Conservation (phyloP, 2,329 filamentous ascomycete species). For the Aureobasidium melanogenum region DNA sequence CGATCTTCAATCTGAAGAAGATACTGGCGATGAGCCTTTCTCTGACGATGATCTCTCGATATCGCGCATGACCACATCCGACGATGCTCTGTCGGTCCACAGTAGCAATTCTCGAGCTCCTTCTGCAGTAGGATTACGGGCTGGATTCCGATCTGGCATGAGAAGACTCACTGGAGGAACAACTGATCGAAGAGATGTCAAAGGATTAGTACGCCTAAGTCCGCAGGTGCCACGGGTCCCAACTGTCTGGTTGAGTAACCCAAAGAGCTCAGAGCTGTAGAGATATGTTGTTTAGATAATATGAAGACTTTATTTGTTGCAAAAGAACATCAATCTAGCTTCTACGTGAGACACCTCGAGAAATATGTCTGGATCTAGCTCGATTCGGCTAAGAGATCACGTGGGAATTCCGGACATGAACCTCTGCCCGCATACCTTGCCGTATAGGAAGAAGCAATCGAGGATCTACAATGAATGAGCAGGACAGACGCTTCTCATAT, state of each 20-base stretch:
- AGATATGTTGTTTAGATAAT: not conserved
- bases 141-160: constrained; percentile 38
- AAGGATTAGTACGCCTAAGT: constrained; percentile 31
- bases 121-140: constrained; percentile 26
- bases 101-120: not conserved
- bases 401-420: too few relatives aligned
- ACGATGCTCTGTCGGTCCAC: constrained; percentile 15
- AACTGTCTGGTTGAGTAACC: constrained; percentile 32
- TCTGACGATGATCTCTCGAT: constrained; percentile 65
- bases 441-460: too few relatives aligned
- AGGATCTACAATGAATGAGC: too few relatives aligned
- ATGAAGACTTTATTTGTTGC: not conserved
- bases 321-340: not conserved
- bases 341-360: not conserved
- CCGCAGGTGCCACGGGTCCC: constrained; percentile 42
- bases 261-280: constrained; percentile 23
- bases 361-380: not conserved
- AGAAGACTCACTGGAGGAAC: constrained; percentile 50
- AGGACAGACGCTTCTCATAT: too few relatives aligned
- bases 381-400: not conserved
- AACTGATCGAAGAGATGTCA: constrained; percentile 22
- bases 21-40: constrained; percentile 52
- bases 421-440: too few relatives aligned
- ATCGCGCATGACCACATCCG: constrained; percentile 27
- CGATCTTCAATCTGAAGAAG: constrained; percentile 67